Conservation (phyloP, 208 protist genomes). For the Acanthamoeba rhysodes region DNA sequence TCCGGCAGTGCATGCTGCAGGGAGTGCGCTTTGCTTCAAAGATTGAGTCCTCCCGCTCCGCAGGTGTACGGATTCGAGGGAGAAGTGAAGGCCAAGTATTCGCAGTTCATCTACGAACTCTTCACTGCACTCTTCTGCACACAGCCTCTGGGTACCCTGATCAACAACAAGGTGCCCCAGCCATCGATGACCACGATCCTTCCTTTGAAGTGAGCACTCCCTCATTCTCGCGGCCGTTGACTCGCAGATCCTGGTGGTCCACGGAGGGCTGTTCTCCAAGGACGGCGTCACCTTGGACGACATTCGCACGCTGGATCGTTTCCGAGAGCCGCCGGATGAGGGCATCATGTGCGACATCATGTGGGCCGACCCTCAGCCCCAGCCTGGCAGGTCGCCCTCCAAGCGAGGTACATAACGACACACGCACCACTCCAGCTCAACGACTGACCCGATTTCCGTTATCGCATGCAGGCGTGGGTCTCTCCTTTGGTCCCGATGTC, state of each 20-base stretch:
- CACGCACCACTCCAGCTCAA: background rate
- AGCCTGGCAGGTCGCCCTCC: slow-evolving; percentile 92
- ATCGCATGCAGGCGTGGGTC: slow-evolving; percentile 92
- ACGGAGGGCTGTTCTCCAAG: slow-evolving; percentile 97
- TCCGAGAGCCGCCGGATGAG: slow-evolving; percentile 95
- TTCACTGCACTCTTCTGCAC: slow-evolving; percentile 97
- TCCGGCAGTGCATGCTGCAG: background rate
- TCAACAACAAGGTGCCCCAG: slow-evolving; percentile 91
- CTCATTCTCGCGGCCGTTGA: too few species aligned
- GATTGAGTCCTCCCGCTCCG: background rate
- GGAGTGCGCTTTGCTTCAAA: background rate
- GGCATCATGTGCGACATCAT: slow-evolving; percentile 97
- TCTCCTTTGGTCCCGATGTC: slow-evolving; percentile 98
- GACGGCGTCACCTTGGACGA: slow-evolving; percentile 98
- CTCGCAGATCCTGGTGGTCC: slow-evolving; percentile 94
- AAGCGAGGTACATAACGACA: slow-evolving; percentile 90
- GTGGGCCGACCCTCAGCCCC: slow-evolving; percentile 95
- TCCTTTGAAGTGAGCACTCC: background rate
- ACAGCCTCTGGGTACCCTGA: slow-evolving; percentile 95
- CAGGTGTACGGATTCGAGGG: slow-evolving; percentile 98
- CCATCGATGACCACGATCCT: background rate
- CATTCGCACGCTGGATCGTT: slow-evolving; percentile 96
- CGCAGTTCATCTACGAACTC: slow-evolving; percentile 93
- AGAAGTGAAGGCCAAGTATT: slow-evolving; percentile 97
- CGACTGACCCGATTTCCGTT: background rate